Conservation (phyloP, 179 eudicot species). For the Silene vulgaris region DNA sequence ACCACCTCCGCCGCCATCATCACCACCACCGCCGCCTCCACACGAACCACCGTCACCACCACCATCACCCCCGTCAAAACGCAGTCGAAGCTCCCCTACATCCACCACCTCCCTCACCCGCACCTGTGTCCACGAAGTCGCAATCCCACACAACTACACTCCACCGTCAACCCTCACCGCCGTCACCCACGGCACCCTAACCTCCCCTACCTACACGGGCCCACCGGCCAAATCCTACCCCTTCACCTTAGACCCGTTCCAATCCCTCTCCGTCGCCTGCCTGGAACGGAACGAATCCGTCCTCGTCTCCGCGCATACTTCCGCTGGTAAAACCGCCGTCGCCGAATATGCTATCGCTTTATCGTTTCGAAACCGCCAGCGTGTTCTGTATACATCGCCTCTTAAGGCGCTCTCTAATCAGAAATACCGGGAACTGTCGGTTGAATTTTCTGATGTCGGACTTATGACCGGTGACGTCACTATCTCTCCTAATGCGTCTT, state of each 20-base stretch:
- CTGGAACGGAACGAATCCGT: constrained; percentile 83
- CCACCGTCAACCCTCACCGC: constrained; percentile 33
- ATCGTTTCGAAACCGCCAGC: constrained; percentile 75
- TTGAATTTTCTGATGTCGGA: constrained; percentile 89
- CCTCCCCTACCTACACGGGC: constrained; percentile 54
- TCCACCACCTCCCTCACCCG: constrained; percentile 25
- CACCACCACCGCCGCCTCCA: not conserved
- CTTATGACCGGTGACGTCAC: constrained; percentile 97
- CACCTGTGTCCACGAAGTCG: constrained; percentile 94
- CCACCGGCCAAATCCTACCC: constrained; percentile 58
- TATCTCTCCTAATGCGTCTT: constrained; percentile 74
- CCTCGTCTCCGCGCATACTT: constrained; percentile 89
- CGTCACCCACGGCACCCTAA: constrained; percentile 60
- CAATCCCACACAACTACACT: constrained; percentile 56
- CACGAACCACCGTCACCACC: not conserved
- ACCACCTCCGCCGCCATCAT: too few species aligned
- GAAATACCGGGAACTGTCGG: constrained; percentile 77
- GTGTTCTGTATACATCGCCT: constrained; percentile 90
- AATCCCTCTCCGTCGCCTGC: constrained; percentile 68
- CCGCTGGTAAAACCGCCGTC: constrained; percentile 94
- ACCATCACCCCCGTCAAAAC: constrained; percentile 29
- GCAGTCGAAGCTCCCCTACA: constrained; percentile 18
- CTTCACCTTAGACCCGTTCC: constrained; percentile 88
- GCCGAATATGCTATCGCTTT: constrained; percentile 97
- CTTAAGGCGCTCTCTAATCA: constrained; percentile 89